Evolutionary conservation across 257 asterid genomes (phyloP).

Genomic region (Rhazya stricta): DNA sequence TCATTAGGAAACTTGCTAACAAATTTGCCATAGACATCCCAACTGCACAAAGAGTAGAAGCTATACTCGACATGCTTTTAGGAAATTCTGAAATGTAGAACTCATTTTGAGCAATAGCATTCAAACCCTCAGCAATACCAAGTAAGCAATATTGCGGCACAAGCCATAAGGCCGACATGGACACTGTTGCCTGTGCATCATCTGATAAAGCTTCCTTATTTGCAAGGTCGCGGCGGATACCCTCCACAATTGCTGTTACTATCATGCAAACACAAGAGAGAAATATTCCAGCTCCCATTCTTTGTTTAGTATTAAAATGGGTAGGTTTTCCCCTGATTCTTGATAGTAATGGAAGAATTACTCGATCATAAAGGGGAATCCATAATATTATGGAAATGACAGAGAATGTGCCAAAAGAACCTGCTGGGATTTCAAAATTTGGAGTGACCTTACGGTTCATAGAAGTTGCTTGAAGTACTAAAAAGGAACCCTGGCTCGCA

Average conservation of each 20-base stretch:
- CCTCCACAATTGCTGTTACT: conserved; percentile 46
- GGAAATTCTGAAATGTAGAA: conserved; percentile 67
- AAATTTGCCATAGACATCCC: conserved; percentile 46
- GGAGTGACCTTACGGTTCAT: conserved; percentile 51
- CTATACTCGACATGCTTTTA: conserved; percentile 67
- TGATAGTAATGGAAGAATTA: conserved; percentile 55
- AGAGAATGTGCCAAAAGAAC: conserved; percentile 47
- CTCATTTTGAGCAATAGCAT: conserved; percentile 58
- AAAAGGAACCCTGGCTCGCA: conserved; percentile 50
- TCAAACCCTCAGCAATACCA: conserved; percentile 63
- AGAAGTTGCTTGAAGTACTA: conserved; percentile 59
- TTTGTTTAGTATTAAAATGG: conserved; percentile 24
- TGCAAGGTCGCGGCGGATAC: conserved; percentile 33
- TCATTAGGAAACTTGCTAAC: conserved; percentile 52
- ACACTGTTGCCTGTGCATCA: conserved; percentile 4
- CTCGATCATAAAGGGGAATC: conserved; percentile 50
- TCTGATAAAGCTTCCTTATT: conserved; percentile 18
- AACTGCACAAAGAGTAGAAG: conserved; percentile 39
- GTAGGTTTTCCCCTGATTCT: conserved; percentile 36
- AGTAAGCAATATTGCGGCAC: conserved; percentile 53
- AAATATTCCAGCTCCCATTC: conserved; percentile 72
- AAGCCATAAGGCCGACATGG: conserved; percentile 72
- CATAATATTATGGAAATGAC: conserved; percentile 44
- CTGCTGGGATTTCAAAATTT: conserved; percentile 61
- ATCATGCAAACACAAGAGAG: conserved; percentile 52